Percentiles rank a stretch among this genome's conserved stretches.
Evolutionary conservation across 257 asterid genomes (phyloP).

Genomic region (Ligustrum vulgare): DNA sequence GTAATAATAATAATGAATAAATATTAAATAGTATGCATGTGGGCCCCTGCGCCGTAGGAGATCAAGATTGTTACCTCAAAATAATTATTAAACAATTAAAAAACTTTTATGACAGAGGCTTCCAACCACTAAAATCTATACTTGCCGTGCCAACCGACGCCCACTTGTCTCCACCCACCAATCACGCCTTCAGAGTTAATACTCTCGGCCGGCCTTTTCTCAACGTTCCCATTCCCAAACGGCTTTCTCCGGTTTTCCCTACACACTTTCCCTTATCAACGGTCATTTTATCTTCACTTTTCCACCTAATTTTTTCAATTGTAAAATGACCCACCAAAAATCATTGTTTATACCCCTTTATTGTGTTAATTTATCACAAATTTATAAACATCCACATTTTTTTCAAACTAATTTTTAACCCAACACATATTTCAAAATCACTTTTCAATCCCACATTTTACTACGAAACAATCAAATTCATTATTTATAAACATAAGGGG

Average conservation of each 20-base stretch:
- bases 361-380: not conserved
- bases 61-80: too few species aligned
- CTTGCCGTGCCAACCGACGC: not conserved
- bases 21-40: too few species aligned
- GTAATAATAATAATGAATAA: too few species aligned
- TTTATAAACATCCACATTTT: too few species aligned
- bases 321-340: not conserved
- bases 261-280: constrained; percentile 43
- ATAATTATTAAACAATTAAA: too few species aligned
- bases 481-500: too few species aligned
- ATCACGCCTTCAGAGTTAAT: constrained; percentile 12
- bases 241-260: not conserved
- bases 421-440: too few species aligned
- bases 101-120: too few species aligned
- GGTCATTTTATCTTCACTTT: constrained; percentile 25
- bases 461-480: too few species aligned
- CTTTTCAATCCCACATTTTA: too few species aligned
- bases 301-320: not conserved
- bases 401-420: too few species aligned
- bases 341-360: not conserved
- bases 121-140: not conserved
- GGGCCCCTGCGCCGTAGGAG: too few species aligned
- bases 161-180: not conserved
- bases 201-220: not conserved
- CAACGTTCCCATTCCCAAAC: not conserved